These are phyloP conservation scores for Cryphonectria japonica DNA, from an alignment of 2,329 filamentous ascomycete species.

Conservation along the genomic window DNA sequence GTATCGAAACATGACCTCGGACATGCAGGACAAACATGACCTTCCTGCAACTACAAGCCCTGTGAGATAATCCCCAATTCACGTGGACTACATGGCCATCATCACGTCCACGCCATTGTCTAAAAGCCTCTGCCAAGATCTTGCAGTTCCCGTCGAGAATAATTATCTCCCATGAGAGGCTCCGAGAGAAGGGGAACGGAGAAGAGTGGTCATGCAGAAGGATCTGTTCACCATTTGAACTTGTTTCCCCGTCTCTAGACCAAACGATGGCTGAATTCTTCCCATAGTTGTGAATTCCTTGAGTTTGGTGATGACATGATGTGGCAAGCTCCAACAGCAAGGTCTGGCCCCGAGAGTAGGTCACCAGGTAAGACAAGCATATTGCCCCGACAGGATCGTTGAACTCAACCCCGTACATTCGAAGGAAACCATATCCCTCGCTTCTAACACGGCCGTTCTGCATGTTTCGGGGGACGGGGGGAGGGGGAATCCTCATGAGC, in stretches of 20 bases:
- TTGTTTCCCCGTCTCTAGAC: not conserved
- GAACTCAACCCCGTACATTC: not conserved
- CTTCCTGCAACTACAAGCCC: not conserved
- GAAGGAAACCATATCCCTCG: too few species aligned
- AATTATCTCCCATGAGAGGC: not conserved
- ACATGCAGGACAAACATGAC: not conserved
- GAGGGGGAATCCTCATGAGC: too few species aligned
- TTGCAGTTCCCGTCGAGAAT: not conserved
- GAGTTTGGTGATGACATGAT: not conserved
- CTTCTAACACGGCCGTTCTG: too few species aligned
- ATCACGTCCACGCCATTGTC: not conserved
- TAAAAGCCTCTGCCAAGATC: not conserved
- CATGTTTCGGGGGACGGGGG: too few species aligned
- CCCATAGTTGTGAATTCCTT: not conserved
- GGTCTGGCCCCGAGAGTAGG: too few species aligned
- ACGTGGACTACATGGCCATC: not conserved
- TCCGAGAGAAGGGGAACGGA: constrained; percentile 12
- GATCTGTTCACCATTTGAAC: not conserved
- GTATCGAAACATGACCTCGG: not conserved
- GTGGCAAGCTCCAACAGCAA: too few species aligned
- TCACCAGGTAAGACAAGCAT: not conserved
- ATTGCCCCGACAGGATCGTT: not conserved
- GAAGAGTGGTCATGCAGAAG: constrained; percentile 43
- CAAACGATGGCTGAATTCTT: not conserved
- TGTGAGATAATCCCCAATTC: not conserved